Percentiles rank a stretch among this genome's conserved stretches.
These are phyloP conservation scores for Harringtonia aguacate DNA, from an alignment of 2,329 filamentous ascomycete species.

Conservation along the genomic window DNA sequence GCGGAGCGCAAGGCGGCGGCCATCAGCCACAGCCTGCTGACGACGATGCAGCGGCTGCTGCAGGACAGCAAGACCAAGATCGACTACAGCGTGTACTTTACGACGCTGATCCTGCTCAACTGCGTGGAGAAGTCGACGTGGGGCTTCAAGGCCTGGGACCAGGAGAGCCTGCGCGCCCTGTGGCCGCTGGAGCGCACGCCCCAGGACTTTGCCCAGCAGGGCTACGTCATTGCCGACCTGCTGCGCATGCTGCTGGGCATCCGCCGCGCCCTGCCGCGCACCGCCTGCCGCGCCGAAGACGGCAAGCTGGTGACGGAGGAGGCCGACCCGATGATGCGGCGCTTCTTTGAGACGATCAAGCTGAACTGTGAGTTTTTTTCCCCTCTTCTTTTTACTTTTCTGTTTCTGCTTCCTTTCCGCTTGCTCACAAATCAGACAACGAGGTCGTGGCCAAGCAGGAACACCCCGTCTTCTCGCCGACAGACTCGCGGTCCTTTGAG, in stretches of 20 bases:
- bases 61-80: slow-evolving; percentile 50
- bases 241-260: slow-evolving; percentile 53
- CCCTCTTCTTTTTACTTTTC: background rate
- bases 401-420: background rate
- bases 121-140: slow-evolving; percentile 59
- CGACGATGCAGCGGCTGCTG: slow-evolving; percentile 49
- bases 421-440: slow-evolving; percentile 20
- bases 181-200: slow-evolving; percentile 54
- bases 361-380: slow-evolving; percentile 41
- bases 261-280: slow-evolving; percentile 46
- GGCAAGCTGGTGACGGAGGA: slow-evolving; percentile 37
- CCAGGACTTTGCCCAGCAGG: slow-evolving; percentile 45
- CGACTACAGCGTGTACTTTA: slow-evolving; percentile 50
- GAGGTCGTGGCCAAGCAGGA: slow-evolving; percentile 36
- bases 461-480: slow-evolving; percentile 38
- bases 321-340: slow-evolving; percentile 31
- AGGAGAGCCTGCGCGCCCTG: slow-evolving; percentile 44
- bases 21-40: slow-evolving; percentile 47
- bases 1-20: slow-evolving; percentile 52
- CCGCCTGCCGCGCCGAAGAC: slow-evolving; percentile 29
- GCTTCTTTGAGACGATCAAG: slow-evolving; percentile 45
- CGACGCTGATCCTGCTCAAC: slow-evolving; percentile 51
- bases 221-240: slow-evolving; percentile 45
- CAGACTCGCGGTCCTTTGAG: slow-evolving; percentile 34
- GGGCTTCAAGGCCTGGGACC: slow-evolving; percentile 59